These are phyloP conservation scores for Aspergillus nomiae DNA, from an alignment of 2,329 filamentous ascomycete genomes.

Conservation along the genomic window DNA sequence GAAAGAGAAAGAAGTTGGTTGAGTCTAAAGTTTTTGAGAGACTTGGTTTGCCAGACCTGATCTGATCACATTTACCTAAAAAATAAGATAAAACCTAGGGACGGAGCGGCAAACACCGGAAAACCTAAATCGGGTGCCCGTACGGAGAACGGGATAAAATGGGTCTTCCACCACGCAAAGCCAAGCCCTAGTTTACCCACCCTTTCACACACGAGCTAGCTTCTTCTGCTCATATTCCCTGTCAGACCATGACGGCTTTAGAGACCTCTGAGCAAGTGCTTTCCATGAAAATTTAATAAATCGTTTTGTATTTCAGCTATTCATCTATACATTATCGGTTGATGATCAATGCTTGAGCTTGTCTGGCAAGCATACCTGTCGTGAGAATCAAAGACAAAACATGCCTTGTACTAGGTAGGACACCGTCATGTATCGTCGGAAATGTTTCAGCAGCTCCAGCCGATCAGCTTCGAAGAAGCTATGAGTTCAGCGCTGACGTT, in stretches of 20 bases:
- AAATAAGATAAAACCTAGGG: conserved; percentile 2
- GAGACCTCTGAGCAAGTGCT: background rate
- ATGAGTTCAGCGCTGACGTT: background rate
- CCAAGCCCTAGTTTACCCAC: background rate
- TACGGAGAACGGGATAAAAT: background rate
- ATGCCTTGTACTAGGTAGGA: background rate
- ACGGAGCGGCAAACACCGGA: conserved; percentile 18
- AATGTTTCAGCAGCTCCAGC: background rate
- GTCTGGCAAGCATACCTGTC: background rate
- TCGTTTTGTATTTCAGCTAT: background rate
- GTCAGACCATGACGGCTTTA: background rate
- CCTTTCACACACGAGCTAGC: background rate
- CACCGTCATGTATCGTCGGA: background rate
- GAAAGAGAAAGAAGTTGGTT: background rate
- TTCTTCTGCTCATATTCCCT: background rate
- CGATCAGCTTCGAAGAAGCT: background rate
- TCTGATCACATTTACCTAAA: background rate
- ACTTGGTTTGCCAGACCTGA: background rate
- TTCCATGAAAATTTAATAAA: background rate
- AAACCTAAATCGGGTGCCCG: background rate
- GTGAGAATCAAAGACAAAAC: background rate
- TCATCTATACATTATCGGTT: background rate
- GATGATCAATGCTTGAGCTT: background rate
- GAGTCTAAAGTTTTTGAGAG: background rate
- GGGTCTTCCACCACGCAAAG: background rate